These are phyloP conservation scores for Pyricularia pennisetigena DNA, from an alignment of 2,329 filamentous ascomycete species.

Conservation along the genomic window DNA sequence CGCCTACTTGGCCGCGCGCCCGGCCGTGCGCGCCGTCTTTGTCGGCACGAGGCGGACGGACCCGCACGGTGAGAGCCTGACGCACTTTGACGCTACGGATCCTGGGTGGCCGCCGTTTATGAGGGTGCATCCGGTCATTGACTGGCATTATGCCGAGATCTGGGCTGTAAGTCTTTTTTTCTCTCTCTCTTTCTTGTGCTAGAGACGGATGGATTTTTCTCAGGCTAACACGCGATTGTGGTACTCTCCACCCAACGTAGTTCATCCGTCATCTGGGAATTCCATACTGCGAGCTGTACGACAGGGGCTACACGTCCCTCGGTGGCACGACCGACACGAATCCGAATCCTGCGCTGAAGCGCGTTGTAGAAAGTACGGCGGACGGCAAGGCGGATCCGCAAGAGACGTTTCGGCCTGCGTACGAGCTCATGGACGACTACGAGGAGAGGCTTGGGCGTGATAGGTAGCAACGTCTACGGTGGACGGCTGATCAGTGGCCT, in stretches of 20 bases:
- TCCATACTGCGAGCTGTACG: conserved; percentile 80
- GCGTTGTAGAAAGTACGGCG: conserved; percentile 13
- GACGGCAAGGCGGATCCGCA: conserved; percentile 14
- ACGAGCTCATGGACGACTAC: conserved; percentile 63
- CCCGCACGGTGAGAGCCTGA: conserved; percentile 72
- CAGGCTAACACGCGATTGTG: not conserved
- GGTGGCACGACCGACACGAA: conserved; percentile 83
- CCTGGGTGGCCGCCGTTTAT: conserved; percentile 85
- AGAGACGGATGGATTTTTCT: not conserved
- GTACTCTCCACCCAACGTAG: conserved; percentile 25
- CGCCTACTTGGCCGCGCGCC: conserved; percentile 59
- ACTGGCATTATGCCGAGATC: conserved; percentile 94
- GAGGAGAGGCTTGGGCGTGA: conserved; percentile 73
- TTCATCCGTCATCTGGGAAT: conserved; percentile 73
- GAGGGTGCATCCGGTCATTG: conserved; percentile 89
- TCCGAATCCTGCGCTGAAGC: conserved; percentile 68
- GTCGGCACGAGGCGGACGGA: conserved; percentile 87
- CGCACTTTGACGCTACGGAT: conserved; percentile 81
- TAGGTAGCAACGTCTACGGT: conserved; percentile 6
- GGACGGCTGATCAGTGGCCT: not conserved
- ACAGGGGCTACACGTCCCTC: conserved; percentile 83
- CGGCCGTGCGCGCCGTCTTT: conserved; percentile 65
- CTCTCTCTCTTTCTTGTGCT: not conserved
- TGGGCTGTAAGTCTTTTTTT: conserved; percentile 68
- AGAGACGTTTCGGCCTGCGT: conserved; percentile 57